A percentile compares a stretch with the other conserved stretches of the same genome.
Conservation (phyloP, 2,329 filamentous ascomycete genomes). For the Fusarium sp. region DNA sequence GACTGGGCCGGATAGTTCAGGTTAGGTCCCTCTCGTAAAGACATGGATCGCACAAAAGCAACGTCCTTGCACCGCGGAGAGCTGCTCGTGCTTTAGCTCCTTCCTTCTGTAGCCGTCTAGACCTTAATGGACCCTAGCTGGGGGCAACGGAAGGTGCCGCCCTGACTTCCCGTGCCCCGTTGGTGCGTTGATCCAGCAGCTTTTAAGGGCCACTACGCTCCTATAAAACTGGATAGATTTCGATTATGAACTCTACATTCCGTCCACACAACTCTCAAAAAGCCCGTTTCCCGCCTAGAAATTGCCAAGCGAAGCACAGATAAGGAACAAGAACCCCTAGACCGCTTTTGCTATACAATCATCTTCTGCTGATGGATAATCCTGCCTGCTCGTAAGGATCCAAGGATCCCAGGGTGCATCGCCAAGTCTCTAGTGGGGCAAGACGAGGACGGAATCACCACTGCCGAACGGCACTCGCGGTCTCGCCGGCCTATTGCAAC, state of each 20-base stretch:
- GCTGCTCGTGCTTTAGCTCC: neutral
- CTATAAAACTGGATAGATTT: no score
- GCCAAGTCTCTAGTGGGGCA: neutral
- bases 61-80: neutral
- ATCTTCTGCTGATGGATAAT: neutral
- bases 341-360: neutral
- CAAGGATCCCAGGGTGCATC: neutral
- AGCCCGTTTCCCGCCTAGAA: no score
- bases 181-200: neutral
- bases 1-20: neutral
- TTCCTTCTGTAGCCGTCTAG: neutral
- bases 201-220: neutral
- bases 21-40: neutral
- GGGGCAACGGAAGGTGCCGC: slow-evolving; percentile 11
- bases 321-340: no score
- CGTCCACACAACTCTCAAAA: no score
- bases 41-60: no score
- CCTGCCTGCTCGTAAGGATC: neutral
- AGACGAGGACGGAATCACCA: slow-evolving; percentile 2
- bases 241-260: no score
- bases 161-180: neutral
- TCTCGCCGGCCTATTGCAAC: neutral
- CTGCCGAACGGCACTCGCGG: slow-evolving; percentile 8
- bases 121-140: neutral
- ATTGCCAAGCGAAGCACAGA: no score